Evolutionary conservation across 331 rosid genomes (phyloP), one percentile per base, ranked within the genome.

Genomic region (Phaseolus coccineus): DNA sequence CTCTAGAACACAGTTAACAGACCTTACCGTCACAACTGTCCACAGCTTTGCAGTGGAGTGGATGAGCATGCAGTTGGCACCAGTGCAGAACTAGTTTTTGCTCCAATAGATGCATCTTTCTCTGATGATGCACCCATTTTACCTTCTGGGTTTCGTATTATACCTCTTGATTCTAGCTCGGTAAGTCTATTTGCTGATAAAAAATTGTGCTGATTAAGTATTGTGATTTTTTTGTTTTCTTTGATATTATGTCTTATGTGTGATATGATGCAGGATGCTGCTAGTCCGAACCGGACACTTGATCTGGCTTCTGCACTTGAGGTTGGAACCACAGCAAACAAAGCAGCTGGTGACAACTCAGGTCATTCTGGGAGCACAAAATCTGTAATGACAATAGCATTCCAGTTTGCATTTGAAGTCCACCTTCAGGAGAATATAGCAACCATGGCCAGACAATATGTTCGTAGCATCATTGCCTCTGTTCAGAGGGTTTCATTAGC

Each of bases 371-470:
- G 94, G 37, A 91, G 77, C 81, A 80, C 96, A 71, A 96, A 96
- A 84, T 96, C 99, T 76, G 98, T 96, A 71, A 96, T 96, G 99
- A 96, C 99, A 76, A 96, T 96, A 69, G 99, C 99, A 44, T 96
- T 96, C 89, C 99, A 96, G 77, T 93, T 93, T 82, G 96, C 97
- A 73, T 96, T 88, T 75, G 98, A 93, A 75, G 82, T 88, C 68
- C 98, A 93, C 73, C 97, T 96, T 84, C 98, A 96, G 81, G 98
- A 96, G 50, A 96, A 71, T 71, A 88, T 96, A 67, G 94, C 97
- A 8, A 77, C 89, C 15, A 96, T 96, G 98, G 99, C 98, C 24
- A 71, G 99, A 30, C 99, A 96, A 69, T 96, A 96, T 76, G 91
- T 96, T 40, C 90, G 98, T 27, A 93, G 94, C 77, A 89, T 96